Evolutionary conservation across 2,329 filamentous ascomycete genomes (phyloP), one percentile per base, ranked within the genome.

Genomic region (Chrysosporium keratinophilum): DNA sequence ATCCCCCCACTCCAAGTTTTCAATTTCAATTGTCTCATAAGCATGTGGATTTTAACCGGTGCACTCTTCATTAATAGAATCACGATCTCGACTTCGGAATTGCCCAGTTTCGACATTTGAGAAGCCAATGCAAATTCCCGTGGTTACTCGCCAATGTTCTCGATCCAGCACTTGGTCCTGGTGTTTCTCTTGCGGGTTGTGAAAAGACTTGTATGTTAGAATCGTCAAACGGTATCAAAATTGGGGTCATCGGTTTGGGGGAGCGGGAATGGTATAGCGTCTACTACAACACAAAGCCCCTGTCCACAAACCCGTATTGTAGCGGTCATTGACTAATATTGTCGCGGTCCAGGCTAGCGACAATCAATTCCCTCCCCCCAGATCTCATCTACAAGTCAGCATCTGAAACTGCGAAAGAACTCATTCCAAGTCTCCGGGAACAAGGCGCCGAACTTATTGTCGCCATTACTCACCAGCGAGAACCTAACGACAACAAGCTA

Each of bases 41-140:
- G n/a, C 31, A 9, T 49, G 15, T 15, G 15, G n/a, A n/a, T 23
- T 42, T 40, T 14, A 31, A 15, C n/a, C n/a, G n/a, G n/a, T n/a
- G n/a, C n/a, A n/a, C n/a, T n/a, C n/a, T n/a, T n/a, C 34, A 5
- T 7, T 5, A 41, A 23, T 58, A 88, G 79, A 95, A 95, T 66
- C 89, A 95, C 67, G 90, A 95, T 65, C 81, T 95, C 52, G 90
- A 95, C 71, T 95, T 95, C 69, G 90, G 89, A 11, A 85, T 94
- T 40, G 77, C 78, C 53, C 88, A 95, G 66, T 90, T 90, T 66
- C 76, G 81, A 54, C 77, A 88, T 63, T 74, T 95, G 47, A 77
- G 83, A 3, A 74, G 75, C 34, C 83, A 88, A 65, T 94, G 88
- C 71, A 78, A 78, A 19, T 95, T 95, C 61, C 89, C 89, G 2